These are phyloP conservation scores for Rhodomyrtus psidioides DNA, from an alignment of 441 rosid species.

Conservation along the genomic window DNA sequence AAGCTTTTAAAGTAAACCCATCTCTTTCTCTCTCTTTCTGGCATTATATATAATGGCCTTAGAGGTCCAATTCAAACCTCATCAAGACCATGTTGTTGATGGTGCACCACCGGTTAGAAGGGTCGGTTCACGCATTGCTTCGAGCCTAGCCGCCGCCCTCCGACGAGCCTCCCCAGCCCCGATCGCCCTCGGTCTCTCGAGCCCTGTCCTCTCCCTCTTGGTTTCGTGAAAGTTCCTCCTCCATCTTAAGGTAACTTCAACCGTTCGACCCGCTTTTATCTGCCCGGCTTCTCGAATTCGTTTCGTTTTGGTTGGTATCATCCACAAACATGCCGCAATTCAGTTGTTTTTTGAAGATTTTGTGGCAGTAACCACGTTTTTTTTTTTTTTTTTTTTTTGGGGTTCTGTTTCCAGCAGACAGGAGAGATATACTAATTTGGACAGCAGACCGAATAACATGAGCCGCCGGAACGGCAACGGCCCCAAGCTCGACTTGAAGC, in stretches of 20 bases:
- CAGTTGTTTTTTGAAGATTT: neutral
- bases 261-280: neutral
- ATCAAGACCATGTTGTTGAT: neutral
- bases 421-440: neutral
- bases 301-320: neutral
- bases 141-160: neutral
- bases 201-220: constrained; percentile 8
- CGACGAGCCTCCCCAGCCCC: neutral
- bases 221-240: constrained; percentile 7
- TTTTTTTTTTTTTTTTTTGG: no score
- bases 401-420: neutral
- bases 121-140: neutral
- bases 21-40: neutral
- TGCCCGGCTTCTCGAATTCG: neutral
- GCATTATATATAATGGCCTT: constrained; percentile 50
- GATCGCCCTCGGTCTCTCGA: neutral
- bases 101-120: neutral
- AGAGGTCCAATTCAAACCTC: constrained; percentile 21
- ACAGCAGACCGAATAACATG: neutral
- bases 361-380: neutral
- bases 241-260: constrained; percentile 20
- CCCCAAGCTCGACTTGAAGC: constrained; percentile 58
- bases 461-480: neutral
- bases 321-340: neutral
- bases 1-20: constrained; percentile 49